phyloP scores from a whole-genome alignment of 2,329 filamentous ascomycete species.

The Fusarium sp. region DNA sequence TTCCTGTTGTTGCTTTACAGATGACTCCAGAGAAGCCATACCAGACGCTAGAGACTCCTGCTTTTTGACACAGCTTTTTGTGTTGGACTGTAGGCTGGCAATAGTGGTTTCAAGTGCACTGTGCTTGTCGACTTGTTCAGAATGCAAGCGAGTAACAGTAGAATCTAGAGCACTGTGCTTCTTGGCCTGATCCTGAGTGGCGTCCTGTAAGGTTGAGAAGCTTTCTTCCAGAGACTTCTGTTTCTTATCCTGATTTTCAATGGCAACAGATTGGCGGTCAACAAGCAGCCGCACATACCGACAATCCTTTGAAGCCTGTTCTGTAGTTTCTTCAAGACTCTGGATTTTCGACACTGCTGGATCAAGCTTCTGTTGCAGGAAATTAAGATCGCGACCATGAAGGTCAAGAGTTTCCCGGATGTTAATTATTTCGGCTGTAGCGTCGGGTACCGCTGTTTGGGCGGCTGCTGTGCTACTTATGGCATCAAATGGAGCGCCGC shows the following conservation, averaged over 20 bases:
- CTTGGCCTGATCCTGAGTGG: slow-evolving; percentile 2
- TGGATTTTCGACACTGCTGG: not conserved
- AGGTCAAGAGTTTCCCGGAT: slow-evolving; percentile 10
- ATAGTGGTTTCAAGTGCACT: slow-evolving; percentile 1
- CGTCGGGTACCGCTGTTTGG: not conserved
- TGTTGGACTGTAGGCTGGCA: slow-evolving; percentile 6
- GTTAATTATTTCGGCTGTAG: not conserved
- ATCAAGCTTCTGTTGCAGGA: slow-evolving; percentile 10
- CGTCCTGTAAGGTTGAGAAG: slow-evolving; percentile 8
- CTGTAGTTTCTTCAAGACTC: slow-evolving; percentile 5
- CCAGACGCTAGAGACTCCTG: slow-evolving; percentile 10
- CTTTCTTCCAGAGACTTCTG: slow-evolving; percentile 10
- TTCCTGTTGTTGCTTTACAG: slow-evolving; percentile 10
- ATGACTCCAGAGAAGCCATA: not conserved
- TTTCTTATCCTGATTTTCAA: slow-evolving; percentile 19
- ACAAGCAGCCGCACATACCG: not conserved
- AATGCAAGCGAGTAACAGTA: not conserved
- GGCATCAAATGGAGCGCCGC: not conserved
- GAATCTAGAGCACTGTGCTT: not conserved
- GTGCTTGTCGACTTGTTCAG: slow-evolving; percentile 3
- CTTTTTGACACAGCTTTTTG: slow-evolving; percentile 1
- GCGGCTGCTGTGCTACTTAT: not conserved
- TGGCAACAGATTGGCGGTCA: not conserved
- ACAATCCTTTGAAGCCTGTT: slow-evolving; percentile 3
- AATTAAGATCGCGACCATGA: slow-evolving; percentile 16